Base-by-base conservation (phyloP, 305 asterid genomes). In the Caryopteris hybrid region DNA sequence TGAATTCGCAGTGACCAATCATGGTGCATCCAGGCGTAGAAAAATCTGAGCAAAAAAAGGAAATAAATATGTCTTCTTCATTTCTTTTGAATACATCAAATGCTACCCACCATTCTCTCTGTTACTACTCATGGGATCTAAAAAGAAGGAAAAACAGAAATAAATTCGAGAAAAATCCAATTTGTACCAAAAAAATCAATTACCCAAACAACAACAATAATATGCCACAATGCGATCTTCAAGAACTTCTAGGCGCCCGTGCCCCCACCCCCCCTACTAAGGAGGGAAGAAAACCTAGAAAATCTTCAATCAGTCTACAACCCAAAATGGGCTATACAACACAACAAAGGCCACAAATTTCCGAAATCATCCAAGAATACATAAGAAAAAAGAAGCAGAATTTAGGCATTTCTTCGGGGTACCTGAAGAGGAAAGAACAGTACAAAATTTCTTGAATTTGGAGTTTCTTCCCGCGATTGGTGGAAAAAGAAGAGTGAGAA, bases 381-480 rank as follows among this genome's bases (percentile, higher is more conserved):
- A 17, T 29, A 45, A 52, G 18, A 65, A 5, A 42, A 1, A 45
- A 34, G 50, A 22, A 55, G 5, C 27, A 42, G 29, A 61, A 68
- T 1, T n/a, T 10, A 60, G 52, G 57, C 55, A 61, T 54, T 56
- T 68, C 36, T 48, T 34, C 34, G 0, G 36, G 52, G 29, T 76
- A 84, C 84, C 80, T 64, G 57, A 52, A 25, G 56, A 27, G 60
- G 66, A 62, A 68, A 62, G 31, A 72, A 66, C 62, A 51, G 51
- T 48, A 23, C 29, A 9, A 65, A 46, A 55, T 53, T 64, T 36
- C 64, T 64, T 33, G 75, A 66, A 13, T n/a, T n/a, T n/a, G n/a
- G n/a, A n/a, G n/a, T 43, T 52, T 72, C 64, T 75, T 61, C 74
- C 90, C 89, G 84, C 84, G 80, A 86, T 65, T 83, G 75, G 82